Conservation (phyloP, 257 asterid species). For the Jaltomata sinuosa region DNA sequence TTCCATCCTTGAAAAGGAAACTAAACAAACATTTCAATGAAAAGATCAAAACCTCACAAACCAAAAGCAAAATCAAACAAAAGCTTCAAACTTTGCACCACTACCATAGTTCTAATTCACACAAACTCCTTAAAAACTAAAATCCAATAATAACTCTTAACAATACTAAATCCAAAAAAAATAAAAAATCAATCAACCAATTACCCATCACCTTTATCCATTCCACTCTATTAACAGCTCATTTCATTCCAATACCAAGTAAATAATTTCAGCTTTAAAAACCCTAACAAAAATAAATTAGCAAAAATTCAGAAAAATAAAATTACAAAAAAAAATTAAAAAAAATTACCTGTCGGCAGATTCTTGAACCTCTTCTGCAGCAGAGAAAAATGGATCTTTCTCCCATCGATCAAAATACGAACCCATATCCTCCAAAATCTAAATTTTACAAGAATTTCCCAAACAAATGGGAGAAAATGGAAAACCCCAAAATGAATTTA, state of each 20-base stretch:
- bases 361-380: slow-evolving; percentile 96
- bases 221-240: not conserved
- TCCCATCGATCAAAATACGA: slow-evolving; percentile 88
- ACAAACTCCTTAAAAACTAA: not conserved
- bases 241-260: not conserved
- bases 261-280: not conserved
- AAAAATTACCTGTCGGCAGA: slow-evolving; percentile 73
- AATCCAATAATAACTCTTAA: not conserved
- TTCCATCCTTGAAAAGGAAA: slow-evolving; percentile 66
- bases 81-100: too few relatives aligned
- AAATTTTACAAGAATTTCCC: not conserved
- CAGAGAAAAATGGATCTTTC: slow-evolving; percentile 85
- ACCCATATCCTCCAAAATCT: slow-evolving; percentile 29
- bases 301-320: not conserved
- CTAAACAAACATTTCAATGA: not conserved
- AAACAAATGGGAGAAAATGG: not conserved
- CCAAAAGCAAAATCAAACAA: not conserved
- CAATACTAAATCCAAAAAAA: not conserved
- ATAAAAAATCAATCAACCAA: not conserved
- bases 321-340: not conserved
- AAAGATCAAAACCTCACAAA: not conserved
- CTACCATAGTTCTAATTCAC: not conserved
- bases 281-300: not conserved
- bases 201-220: not conserved
- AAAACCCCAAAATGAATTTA: not conserved